Evolutionary conservation across 2,329 filamentous ascomycete species (phyloP).

Genomic region (Colletotrichum musicola): DNA sequence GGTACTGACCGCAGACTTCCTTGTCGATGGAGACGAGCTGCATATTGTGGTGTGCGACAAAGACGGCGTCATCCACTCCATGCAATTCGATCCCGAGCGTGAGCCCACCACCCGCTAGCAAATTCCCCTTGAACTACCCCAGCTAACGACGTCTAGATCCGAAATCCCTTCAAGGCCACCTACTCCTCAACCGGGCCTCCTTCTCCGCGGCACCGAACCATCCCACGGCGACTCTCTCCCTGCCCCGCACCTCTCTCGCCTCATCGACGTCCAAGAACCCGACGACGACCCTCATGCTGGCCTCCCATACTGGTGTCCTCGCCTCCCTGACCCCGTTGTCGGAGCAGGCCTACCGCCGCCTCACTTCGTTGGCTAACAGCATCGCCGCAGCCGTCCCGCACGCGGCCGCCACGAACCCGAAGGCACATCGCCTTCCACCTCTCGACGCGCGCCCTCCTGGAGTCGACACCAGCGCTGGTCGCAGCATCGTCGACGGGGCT

Average conservation of each 20-base stretch:
- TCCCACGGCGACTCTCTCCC: conserved; percentile 79
- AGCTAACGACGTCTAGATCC: conserved; percentile 71
- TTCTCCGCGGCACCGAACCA: conserved; percentile 88
- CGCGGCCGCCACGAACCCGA: conserved; percentile 84
- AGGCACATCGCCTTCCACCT: conserved; percentile 74
- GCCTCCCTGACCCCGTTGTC: conserved; percentile 81
- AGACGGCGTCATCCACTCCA: conserved; percentile 86
- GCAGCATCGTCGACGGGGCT: conserved; percentile 83
- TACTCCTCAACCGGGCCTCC: conserved; percentile 86
- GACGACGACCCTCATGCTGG: conserved; percentile 70
- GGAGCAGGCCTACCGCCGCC: conserved; percentile 85
- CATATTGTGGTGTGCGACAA: conserved; percentile 87
- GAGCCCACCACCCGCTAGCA: conserved; percentile 52
- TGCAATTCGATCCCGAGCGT: conserved; percentile 97
- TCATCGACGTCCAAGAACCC: conserved; percentile 46
- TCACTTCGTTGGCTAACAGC: conserved; percentile 85
- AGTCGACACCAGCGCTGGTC: conserved; percentile 69
- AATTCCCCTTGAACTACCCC: conserved; percentile 42
- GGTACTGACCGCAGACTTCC: conserved; percentile 84
- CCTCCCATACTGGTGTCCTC: conserved; percentile 81
- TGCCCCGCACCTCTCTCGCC: conserved; percentile 70
- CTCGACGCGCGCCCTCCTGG: conserved; percentile 61
- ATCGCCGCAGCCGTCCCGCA: conserved; percentile 82
- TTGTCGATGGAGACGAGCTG: conserved; percentile 86
- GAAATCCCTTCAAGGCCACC: conserved; percentile 89